A percentile compares a stretch with the other conserved stretches of the same genome.
phyloP scores from a whole-genome alignment of 768 basidiomycete species.

The Xerocomellus intermedius region DNA sequence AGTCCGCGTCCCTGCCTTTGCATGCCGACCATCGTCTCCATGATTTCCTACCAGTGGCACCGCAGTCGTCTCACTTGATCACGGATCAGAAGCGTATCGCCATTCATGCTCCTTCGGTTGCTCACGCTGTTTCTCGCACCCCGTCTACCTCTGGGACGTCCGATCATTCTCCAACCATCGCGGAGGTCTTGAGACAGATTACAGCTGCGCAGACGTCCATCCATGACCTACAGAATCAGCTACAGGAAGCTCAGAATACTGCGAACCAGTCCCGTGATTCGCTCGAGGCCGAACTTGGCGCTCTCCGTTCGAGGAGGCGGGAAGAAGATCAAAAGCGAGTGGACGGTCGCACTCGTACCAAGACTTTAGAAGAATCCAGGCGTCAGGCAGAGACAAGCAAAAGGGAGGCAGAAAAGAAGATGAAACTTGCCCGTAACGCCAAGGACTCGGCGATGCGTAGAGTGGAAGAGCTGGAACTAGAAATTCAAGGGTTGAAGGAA shows the following conservation, averaged over 20 bases:
- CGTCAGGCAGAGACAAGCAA: slow-evolving; percentile 76
- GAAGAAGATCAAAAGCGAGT: slow-evolving; percentile 77
- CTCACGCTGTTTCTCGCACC: slow-evolving; percentile 24
- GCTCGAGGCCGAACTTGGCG: slow-evolving; percentile 73
- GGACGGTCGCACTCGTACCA: slow-evolving; percentile 82
- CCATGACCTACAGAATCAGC: slow-evolving; percentile 66
- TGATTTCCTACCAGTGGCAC: slow-evolving; percentile 25
- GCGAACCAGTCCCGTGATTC: slow-evolving; percentile 59
- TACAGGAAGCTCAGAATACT: slow-evolving; percentile 56
- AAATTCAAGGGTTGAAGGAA: slow-evolving; percentile 55
- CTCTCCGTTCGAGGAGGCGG: slow-evolving; percentile 70
- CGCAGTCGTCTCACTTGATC: slow-evolving; percentile 21
- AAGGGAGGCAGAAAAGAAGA: slow-evolving; percentile 85
- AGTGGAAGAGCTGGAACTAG: slow-evolving; percentile 58
- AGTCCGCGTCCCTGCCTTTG: slow-evolving; percentile 75
- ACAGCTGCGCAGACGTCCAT: slow-evolving; percentile 58
- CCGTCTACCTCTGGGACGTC: slow-evolving; percentile 29
- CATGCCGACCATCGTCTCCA: slow-evolving; percentile 49
- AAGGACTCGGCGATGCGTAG: slow-evolving; percentile 61
- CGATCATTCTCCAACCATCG: slow-evolving; percentile 68
- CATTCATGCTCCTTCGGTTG: slow-evolving; percentile 27
- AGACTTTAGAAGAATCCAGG: slow-evolving; percentile 82
- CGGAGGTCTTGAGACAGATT: slow-evolving; percentile 76
- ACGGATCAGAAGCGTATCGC: slow-evolving; percentile 28
- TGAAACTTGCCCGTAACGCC: slow-evolving; percentile 63